phyloP scores from a whole-genome alignment of 1,139 yeast species.

The Arxiozyma slooffiae region DNA sequence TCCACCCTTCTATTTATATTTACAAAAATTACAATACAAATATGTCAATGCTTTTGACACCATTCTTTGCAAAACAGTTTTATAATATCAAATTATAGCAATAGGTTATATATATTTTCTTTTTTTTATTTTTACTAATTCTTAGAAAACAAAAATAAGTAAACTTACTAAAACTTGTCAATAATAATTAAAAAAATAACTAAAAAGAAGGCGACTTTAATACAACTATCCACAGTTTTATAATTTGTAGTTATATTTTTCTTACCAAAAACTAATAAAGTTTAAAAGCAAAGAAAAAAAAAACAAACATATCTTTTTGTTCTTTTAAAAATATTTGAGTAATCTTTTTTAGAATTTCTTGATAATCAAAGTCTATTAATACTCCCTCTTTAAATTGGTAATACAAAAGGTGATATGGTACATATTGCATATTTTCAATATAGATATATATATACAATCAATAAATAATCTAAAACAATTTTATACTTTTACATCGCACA shows the following conservation, averaged over 20 bases:
- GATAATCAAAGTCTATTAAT: too few relatives aligned
- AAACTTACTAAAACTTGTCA: neutral
- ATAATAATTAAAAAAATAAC: too few relatives aligned
- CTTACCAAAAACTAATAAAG: too few relatives aligned
- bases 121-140: too few relatives aligned
- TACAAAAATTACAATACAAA: neutral
- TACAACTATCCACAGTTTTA: neutral
- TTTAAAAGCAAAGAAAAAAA: too few relatives aligned
- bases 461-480: slow-evolving; percentile 6
- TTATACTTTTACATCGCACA: slow-evolving; percentile 31
- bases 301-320: too few relatives aligned
- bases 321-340: too few relatives aligned
- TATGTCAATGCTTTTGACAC: neutral
- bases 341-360: too few relatives aligned
- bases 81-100: neutral
- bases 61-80: neutral
- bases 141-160: neutral
- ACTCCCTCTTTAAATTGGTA: too few relatives aligned
- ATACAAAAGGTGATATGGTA: too few relatives aligned
- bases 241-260: too few relatives aligned
- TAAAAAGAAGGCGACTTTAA: neutral
- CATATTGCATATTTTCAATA: neutral
- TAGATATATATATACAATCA: neutral
- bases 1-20: neutral
- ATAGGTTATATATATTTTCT: neutral